Percentiles rank a stretch among this genome's conserved stretches.
phyloP scores from a whole-genome alignment of 129 eudicot species.

The Smallanthus sonchifolius region DNA sequence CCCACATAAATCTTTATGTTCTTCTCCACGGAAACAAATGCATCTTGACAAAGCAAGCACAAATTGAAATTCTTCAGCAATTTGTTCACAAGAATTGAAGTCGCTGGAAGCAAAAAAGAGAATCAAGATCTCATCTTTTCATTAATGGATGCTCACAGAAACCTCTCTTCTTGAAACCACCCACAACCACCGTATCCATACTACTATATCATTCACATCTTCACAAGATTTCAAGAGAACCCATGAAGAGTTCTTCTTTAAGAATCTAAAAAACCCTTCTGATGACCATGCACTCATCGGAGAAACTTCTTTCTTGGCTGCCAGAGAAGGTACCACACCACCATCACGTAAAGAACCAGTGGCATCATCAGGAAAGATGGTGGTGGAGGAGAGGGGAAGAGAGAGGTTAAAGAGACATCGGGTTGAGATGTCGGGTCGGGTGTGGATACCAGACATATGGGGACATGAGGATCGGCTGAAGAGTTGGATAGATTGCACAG shows the following conservation, averaged over 20 bases:
- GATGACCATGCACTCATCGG: background rate
- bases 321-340: too few species aligned
- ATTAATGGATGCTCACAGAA: constrained; percentile 18
- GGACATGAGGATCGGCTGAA: constrained; percentile 59
- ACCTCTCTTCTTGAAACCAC: constrained; percentile 11
- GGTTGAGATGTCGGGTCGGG: constrained; percentile 65
- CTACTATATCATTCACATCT: too few species aligned
- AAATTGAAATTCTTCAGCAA: background rate
- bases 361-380: background rate
- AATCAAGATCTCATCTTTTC: background rate
- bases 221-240: constrained; percentile 16
- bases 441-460: constrained; percentile 81
- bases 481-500: constrained; percentile 61
- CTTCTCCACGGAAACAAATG: constrained; percentile 2
- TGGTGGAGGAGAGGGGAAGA: constrained; percentile 34
- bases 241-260: background rate
- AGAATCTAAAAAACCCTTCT: background rate
- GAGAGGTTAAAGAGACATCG: constrained; percentile 76
- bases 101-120: background rate
- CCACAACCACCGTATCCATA: background rate
- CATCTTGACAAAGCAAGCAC: background rate
- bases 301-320: too few species aligned
- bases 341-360: background rate
- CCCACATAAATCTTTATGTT: constrained; percentile 12
- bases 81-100: background rate